phyloP scores from a whole-genome alignment of 75 land plant genomes.

The Adiantum capillusveneris region DNA sequence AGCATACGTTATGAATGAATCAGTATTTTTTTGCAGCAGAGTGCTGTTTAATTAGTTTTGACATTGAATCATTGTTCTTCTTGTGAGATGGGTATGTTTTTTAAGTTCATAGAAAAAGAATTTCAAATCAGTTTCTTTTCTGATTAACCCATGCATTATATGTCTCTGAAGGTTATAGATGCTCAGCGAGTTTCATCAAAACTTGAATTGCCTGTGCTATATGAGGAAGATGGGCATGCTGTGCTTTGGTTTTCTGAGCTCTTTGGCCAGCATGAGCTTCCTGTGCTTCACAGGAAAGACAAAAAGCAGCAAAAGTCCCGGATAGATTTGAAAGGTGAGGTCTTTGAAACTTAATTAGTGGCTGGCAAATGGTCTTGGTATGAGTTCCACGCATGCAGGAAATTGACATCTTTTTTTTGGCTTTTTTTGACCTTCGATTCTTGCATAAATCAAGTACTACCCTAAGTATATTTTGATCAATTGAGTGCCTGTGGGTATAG shows the following conservation, averaged over 20 bases:
- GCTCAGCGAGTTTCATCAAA: conserved; percentile 16
- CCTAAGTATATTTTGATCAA: no score
- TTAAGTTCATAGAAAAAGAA: not conserved
- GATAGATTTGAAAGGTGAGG: conserved; percentile 36
- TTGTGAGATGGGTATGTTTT: not conserved
- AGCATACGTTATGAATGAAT: no score
- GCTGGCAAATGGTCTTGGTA: no score
- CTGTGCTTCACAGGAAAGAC: conserved; percentile 33
- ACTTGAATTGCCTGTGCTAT: conserved; percentile 62
- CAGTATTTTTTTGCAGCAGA: no score
- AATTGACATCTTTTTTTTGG: no score
- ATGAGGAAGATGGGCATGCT: conserved; percentile 69
- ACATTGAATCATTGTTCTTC: not conserved
- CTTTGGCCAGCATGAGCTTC: conserved; percentile 72
- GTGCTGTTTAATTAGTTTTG: not conserved
- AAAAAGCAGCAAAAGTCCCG: conserved; percentile 28
- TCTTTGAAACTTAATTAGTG: no score
- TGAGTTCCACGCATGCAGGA: no score
- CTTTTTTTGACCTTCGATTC: no score
- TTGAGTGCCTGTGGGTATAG: no score
- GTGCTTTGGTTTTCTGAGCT: conserved; percentile 89
- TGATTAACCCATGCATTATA: not conserved
- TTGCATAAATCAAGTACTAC: no score
- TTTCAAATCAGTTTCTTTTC: not conserved
- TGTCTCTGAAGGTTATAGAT: conserved; percentile 24